A percentile compares a stretch with the other conserved stretches of the same genome.
phyloP scores from a whole-genome alignment of 2,329 filamentous ascomycete genomes.

The Talaromyces sp. region DNA sequence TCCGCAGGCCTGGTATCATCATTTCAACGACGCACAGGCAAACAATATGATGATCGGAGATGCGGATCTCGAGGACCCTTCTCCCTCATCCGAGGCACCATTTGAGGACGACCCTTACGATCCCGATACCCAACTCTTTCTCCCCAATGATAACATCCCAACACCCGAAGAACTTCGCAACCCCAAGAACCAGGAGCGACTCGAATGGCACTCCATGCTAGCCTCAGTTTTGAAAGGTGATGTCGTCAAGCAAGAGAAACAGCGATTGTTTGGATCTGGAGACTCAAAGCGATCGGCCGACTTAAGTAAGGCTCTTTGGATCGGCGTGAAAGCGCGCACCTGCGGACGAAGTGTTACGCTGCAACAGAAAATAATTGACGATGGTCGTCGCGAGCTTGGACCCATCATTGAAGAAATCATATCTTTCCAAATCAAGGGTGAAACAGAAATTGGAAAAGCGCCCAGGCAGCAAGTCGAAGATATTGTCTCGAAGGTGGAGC shows the following conservation, averaged over 20 bases:
- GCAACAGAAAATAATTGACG: conserved; percentile 85
- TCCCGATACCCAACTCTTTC: conserved; percentile 89
- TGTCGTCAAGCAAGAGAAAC: conserved; percentile 97
- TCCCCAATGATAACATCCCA: conserved; percentile 84
- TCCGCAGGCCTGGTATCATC: conserved; percentile 70
- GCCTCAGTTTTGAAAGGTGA: conserved; percentile 94
- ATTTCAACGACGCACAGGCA: conserved; percentile 63
- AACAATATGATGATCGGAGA: conserved; percentile 71
- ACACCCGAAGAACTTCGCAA: conserved; percentile 88
- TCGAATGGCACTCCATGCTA: conserved; percentile 98
- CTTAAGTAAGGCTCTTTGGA: conserved; percentile 75
- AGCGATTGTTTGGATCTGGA: conserved; percentile 80
- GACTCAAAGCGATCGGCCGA: conserved; percentile 73
- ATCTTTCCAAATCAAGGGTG: conserved; percentile 90
- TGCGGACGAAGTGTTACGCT: conserved; percentile 83
- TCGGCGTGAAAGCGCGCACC: conserved; percentile 79
- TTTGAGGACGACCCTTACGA: conserved; percentile 84
- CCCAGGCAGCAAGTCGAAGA: conserved; percentile 87
- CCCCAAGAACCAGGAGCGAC: conserved; percentile 80
- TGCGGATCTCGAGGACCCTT: conserved; percentile 88
- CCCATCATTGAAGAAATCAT: conserved; percentile 83
- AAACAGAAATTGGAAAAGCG: conserved; percentile 86
- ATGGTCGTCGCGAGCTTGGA: conserved; percentile 73
- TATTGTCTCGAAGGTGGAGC: conserved; percentile 86
- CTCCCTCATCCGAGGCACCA: conserved; percentile 78